Evolutionary conservation across 1,284 basidiomycete genomes (phyloP).

Genomic region (Ganoderma boninense): DNA sequence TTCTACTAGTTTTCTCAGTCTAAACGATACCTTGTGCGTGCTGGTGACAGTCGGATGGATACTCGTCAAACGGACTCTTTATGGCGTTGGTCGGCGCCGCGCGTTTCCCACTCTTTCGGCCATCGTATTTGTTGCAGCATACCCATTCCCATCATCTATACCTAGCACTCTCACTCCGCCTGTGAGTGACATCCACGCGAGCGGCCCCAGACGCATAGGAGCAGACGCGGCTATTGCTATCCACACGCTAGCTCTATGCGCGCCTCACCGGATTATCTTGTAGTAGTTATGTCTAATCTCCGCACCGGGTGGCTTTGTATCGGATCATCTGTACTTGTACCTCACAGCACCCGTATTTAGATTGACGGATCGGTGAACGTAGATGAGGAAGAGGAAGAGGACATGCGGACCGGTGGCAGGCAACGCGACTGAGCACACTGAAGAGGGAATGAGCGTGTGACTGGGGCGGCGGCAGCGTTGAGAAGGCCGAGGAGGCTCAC

Average conservation of each 20-base stretch:
- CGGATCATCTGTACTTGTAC: constrained; percentile 35
- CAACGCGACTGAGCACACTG: too few species aligned
- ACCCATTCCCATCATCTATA: constrained; percentile 37
- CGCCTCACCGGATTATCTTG: constrained; percentile 27
- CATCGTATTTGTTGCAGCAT: constrained; percentile 28
- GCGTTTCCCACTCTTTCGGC: constrained; percentile 28
- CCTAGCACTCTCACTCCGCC: constrained; percentile 34
- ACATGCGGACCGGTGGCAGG: neutral
- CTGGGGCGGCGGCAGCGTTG: neutral
- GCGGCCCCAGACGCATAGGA: constrained; percentile 21
- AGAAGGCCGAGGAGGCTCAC: neutral
- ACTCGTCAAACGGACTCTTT: constrained; percentile 12
- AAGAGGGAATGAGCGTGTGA: constrained; percentile 24
- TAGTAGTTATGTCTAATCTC: constrained; percentile 32
- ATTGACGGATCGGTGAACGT: constrained; percentile 20
- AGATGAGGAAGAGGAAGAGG: constrained; percentile 8
- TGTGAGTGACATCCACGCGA: constrained; percentile 28
- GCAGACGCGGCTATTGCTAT: constrained; percentile 30
- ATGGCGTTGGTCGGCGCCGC: constrained; percentile 2
- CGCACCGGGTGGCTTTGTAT: constrained; percentile 25
- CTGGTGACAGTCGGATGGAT: constrained; percentile 12
- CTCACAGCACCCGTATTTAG: constrained; percentile 16
- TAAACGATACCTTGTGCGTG: constrained; percentile 3
- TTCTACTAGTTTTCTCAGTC: constrained; percentile 24
- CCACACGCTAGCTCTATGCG: constrained; percentile 22